These are phyloP conservation scores for Rubia yunnanensis DNA, from an alignment of 257 asterid genomes.

Conservation along the genomic window DNA sequence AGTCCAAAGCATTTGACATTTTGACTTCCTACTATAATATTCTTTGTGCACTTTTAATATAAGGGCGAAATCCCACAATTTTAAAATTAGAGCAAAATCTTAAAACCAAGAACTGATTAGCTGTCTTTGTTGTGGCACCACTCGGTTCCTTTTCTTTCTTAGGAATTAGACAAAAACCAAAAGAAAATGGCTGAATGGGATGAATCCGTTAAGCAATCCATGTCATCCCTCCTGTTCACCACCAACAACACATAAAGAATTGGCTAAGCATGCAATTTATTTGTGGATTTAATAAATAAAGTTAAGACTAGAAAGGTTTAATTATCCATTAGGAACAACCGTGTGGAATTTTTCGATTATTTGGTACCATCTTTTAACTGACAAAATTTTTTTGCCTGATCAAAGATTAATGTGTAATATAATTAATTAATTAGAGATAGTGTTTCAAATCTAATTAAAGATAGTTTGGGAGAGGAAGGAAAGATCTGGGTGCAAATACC, in stretches of 20 bases:
- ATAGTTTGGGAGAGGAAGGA: no score
- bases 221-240: constrained; percentile 33
- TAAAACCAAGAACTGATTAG: constrained; percentile 24
- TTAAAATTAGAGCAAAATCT: not conserved
- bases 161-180: not conserved
- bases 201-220: constrained; percentile 26
- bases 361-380: not conserved
- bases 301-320: constrained; percentile 11
- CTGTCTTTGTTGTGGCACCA: constrained; percentile 31
- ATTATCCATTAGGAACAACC: constrained; percentile 18
- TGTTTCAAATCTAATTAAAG: no score
- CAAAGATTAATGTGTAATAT: no score
- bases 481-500: no score
- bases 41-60: constrained; percentile 3
- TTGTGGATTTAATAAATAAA: not conserved
- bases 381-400: no score
- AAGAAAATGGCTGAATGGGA: not conserved
- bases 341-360: constrained; percentile 9
- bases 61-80: not conserved
- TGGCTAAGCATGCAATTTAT: not conserved
- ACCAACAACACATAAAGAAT: not conserved
- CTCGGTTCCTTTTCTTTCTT: constrained; percentile 8
- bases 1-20: constrained; percentile 44
- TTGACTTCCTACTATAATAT: constrained; percentile 22
- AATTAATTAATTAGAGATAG: no score